Conservation (phyloP, 768 basidiomycete species). For the Termitomyces sp. region DNA sequence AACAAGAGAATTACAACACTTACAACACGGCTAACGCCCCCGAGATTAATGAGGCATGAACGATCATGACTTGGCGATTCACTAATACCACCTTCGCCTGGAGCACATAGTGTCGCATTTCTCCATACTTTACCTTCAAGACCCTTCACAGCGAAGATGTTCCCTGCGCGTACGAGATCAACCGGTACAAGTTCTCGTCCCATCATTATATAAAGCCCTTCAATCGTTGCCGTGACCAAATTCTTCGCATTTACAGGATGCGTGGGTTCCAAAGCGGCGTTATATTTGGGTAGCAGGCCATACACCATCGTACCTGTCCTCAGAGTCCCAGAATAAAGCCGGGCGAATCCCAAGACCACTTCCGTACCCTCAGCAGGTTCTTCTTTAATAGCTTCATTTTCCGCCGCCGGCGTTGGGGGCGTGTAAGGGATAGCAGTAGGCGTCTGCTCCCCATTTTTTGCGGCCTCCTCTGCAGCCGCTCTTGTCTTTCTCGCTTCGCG, state of each 20-base stretch:
- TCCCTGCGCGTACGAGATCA: constrained; percentile 81
- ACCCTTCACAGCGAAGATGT: constrained; percentile 91
- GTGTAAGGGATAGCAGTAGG: constrained; percentile 11
- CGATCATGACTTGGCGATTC: constrained; percentile 27
- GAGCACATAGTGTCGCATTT: constrained; percentile 84
- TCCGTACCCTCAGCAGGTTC: constrained; percentile 43
- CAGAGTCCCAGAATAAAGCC: constrained; percentile 89
- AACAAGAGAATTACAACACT: constrained; percentile 11
- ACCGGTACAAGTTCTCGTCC: constrained; percentile 89
- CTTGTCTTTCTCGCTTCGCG: constrained; percentile 44
- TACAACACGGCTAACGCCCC: constrained; percentile 64
- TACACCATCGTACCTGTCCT: constrained; percentile 58
- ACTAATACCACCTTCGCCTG: constrained; percentile 40
- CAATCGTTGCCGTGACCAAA: constrained; percentile 56
- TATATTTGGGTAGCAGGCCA: constrained; percentile 87
- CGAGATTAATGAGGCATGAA: constrained; percentile 75
- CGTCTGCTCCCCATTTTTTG: constrained; percentile 9
- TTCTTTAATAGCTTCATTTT: constrained; percentile 9
- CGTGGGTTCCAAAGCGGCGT: constrained; percentile 50
- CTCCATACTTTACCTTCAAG: constrained; percentile 88
- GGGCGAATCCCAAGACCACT: constrained; percentile 85
- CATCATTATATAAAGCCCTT: constrained; percentile 95
- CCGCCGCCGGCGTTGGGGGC: constrained; percentile 5
- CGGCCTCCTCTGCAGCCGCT: constrained; percentile 18
- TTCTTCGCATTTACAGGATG: constrained; percentile 70